Evolutionary conservation across 164 flowering plant species (phyloP), one percentile per base, ranked within the genome.

Genomic region (Nymphaea thermarum): DNA sequence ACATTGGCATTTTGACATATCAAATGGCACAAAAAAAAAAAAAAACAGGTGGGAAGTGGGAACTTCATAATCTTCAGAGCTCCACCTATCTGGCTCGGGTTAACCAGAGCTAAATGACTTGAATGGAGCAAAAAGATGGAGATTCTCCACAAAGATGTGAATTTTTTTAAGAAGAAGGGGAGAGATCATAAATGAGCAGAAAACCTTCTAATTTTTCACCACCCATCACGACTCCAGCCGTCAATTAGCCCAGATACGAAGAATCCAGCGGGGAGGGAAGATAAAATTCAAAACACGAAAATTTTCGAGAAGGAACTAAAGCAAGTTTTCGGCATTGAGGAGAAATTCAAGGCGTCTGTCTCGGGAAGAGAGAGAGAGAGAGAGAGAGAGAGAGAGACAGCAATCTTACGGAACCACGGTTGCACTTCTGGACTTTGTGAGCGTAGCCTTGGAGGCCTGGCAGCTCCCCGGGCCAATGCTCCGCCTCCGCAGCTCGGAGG

Each of bases 381-480:
- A 41, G 45, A 43, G 64, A 59, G 43, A 67, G 43, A n/a, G n/a
- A n/a, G n/a, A n/a, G n/a, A n/a, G n/a, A n/a, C n/a, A n/a, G n/a
- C n/a, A n/a, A 61, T 61, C 74, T 66, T 71, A 71, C 74, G 43
- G 42, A 67, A 4, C 74, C 69, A 4, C 74, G 74, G 62, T 71
- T 71, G 55, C 74, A 71, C n/a, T 44, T n/a, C 36, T 57, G 61
- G 53, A 71, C 65, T 43, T 63, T 71, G 11, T 71, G 17, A 51
- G 62, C 53, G 51, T 66, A 71, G 0, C 66, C 61, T n/a, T 44
- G 47, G 47, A 71, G 60, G 53, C 41, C 55, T 8, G 42, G 45
- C 25, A 53, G 62, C 12, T 64, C 43, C 43, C 5, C 10, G 6
- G 66, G 14, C 16, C 12, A 65, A 43, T 62, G 69, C 12, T 66